Evolutionary conservation across 371 early-diverging fungal species (phyloP).

Genomic region (Mortierella sp.): DNA sequence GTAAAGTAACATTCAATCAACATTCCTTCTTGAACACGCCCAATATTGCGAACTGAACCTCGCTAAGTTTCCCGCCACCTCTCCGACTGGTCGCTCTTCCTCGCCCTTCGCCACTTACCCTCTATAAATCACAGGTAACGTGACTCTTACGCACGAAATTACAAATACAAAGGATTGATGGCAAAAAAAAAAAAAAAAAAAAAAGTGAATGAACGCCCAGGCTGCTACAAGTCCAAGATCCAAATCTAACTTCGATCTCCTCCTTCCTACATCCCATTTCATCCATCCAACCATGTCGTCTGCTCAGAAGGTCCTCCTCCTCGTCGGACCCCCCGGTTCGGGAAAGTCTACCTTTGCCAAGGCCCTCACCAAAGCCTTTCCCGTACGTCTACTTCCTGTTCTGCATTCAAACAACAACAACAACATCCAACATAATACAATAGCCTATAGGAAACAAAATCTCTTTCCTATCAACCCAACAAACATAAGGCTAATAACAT

Average conservation of each 20-base stretch:
- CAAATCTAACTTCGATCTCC: background rate
- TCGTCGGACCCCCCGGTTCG: slow-evolving; percentile 79
- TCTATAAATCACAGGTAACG: background rate
- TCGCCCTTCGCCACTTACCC: background rate
- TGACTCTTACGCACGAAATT: background rate
- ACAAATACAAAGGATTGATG: slow-evolving; percentile 1
- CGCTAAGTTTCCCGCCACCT: no score
- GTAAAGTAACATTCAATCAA: background rate
- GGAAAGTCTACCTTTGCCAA: slow-evolving; percentile 79
- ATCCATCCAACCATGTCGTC: slow-evolving; percentile 23
- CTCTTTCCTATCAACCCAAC: background rate
- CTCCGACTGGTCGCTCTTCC: no score
- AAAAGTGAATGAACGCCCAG: background rate
- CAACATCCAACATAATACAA: background rate
- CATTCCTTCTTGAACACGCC: background rate
- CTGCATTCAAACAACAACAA: background rate
- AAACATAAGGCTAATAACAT: no score
- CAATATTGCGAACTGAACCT: background rate
- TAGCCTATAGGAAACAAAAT: background rate
- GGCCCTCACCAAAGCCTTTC: slow-evolving; percentile 57
- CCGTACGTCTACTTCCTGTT: slow-evolving; percentile 21
- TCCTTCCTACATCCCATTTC: background rate
- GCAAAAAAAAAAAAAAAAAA: background rate
- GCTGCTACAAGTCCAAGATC: background rate
- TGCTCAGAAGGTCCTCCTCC: slow-evolving; percentile 65